phyloP scores from a whole-genome alignment of 2,329 filamentous ascomycete species.

The Shiraia bambusicola region DNA sequence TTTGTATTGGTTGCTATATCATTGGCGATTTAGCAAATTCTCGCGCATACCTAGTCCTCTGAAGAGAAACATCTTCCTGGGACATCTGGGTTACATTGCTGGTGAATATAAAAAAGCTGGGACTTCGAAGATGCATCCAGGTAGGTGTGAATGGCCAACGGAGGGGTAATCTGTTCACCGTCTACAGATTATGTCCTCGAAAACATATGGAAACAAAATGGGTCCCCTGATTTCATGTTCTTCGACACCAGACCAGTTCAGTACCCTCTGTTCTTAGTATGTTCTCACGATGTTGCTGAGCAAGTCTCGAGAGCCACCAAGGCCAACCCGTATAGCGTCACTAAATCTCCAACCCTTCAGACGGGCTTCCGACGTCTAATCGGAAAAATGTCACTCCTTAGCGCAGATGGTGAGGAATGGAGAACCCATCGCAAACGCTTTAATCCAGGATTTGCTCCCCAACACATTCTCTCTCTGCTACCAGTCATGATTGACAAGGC shows the following conservation, averaged over 20 bases:
- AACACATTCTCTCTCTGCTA: conserved; percentile 39
- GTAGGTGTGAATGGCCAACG: conserved; percentile 13
- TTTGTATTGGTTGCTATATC: conserved; percentile 21
- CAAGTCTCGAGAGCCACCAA: conserved; percentile 35
- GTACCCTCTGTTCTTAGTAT: conserved; percentile 26
- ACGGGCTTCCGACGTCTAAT: conserved; percentile 19
- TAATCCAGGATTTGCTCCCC: conserved; percentile 42
- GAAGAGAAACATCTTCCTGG: conserved; percentile 27
- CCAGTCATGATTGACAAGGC: conserved; percentile 41
- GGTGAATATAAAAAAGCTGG: conserved; percentile 28
- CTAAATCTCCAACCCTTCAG: conserved; percentile 39
- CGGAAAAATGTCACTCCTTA: conserved; percentile 33
- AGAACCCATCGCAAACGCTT: conserved; percentile 40
- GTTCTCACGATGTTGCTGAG: conserved; percentile 39
- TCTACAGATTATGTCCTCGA: conserved; percentile 37
- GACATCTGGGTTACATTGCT: conserved; percentile 30
- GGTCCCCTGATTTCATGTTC: conserved; percentile 30
- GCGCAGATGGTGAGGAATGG: conserved; percentile 34
- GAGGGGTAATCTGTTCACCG: neutral
- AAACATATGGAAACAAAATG: conserved; percentile 28
- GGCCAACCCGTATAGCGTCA: conserved; percentile 31
- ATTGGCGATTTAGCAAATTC: conserved; percentile 32
- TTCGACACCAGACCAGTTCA: conserved; percentile 37
- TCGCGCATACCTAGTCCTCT: conserved; percentile 24
- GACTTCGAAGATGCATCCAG: conserved; percentile 29